Conservation (phyloP, 306 rosid genomes). For the Trifolium dubium region DNA sequence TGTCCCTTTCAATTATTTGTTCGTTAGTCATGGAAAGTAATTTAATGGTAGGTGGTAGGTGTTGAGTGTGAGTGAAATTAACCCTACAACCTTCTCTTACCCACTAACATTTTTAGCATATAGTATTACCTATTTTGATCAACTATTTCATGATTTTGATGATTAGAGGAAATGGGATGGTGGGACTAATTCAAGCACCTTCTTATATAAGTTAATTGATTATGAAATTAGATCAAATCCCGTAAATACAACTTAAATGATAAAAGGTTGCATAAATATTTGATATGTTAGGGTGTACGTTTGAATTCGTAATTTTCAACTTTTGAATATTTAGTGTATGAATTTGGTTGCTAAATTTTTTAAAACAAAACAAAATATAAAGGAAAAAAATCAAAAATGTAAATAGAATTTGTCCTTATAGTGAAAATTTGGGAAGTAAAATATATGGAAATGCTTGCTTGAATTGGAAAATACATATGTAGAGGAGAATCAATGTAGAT, state of each 20-base stretch:
- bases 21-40: slow-evolving; percentile 28
- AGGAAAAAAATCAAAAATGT: too few relatives aligned
- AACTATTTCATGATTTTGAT: not conserved
- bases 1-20: slow-evolving; percentile 47
- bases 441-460: not conserved
- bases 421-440: not conserved
- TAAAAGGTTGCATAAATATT: too few relatives aligned
- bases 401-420: not conserved
- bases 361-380: too few relatives aligned
- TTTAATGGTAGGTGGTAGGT: slow-evolving; percentile 41
- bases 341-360: too few relatives aligned
- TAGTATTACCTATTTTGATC: not conserved
- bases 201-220: not conserved
- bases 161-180: not conserved
- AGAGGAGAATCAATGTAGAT: not conserved
- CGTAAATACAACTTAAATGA: too few relatives aligned
- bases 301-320: too few relatives aligned
- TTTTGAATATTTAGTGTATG: not conserved
- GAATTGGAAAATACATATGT: slow-evolving; percentile 18
- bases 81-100: slow-evolving; percentile 29
- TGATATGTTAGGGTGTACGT: too few relatives aligned
- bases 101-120: not conserved
- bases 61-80: slow-evolving; percentile 12
- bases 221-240: too few relatives aligned
- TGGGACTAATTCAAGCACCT: not conserved